Percentiles rank a stretch among this genome's conserved stretches.
These are phyloP conservation scores for Capniomyces stellatus DNA, from an alignment of 371 early-diverging fungal species.

Conservation along the genomic window DNA sequence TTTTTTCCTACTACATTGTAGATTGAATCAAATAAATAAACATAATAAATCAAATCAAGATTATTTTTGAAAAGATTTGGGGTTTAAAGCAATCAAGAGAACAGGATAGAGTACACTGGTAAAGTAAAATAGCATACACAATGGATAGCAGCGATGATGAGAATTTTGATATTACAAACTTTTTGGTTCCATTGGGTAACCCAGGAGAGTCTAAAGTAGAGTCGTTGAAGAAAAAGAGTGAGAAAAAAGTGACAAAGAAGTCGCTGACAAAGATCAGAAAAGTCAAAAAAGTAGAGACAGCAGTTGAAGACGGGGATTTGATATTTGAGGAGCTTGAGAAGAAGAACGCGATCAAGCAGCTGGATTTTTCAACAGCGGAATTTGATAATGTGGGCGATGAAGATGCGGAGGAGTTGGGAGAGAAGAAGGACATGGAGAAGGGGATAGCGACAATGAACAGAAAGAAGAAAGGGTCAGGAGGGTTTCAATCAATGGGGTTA, in stretches of 20 bases:
- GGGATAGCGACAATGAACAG: conserved; percentile 28
- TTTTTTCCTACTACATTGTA: too few species aligned
- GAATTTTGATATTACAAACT: background rate
- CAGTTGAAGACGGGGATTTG: too few species aligned
- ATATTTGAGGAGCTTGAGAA: background rate
- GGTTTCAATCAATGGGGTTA: conserved; percentile 91
- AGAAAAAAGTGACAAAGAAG: background rate
- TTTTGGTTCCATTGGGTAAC: background rate
- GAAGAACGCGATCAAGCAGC: background rate
- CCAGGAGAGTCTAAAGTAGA: too few species aligned
- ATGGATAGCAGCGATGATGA: background rate
- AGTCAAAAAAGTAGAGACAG: background rate
- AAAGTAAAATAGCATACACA: too few species aligned
- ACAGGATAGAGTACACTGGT: too few species aligned
- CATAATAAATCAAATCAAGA: too few species aligned
- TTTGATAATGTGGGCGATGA: too few species aligned
- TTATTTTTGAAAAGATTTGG: too few species aligned
- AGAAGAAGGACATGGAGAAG: conserved; percentile 9
- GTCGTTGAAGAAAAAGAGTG: too few species aligned
- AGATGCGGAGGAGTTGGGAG: conserved; percentile 5
- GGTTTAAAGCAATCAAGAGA: too few species aligned
- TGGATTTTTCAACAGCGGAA: background rate
- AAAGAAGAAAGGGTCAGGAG: conserved; percentile 84
- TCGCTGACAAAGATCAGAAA: background rate
- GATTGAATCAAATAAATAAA: too few species aligned